A percentile compares a stretch with the other conserved stretches of the same genome.
Conservation (phyloP, 345 rosid species). For the Populus davidiana region DNA sequence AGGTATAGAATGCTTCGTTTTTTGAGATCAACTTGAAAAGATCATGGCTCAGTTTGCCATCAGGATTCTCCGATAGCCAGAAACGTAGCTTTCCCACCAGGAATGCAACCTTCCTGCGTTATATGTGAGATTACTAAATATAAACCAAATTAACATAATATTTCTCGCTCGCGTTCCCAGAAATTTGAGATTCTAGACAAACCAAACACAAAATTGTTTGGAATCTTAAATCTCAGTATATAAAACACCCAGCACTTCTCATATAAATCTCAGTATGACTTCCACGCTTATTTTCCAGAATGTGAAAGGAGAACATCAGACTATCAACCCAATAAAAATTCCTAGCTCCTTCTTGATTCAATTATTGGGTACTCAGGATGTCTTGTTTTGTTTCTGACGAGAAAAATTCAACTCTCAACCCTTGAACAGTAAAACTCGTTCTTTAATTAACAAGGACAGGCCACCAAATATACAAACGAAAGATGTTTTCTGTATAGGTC, state of each 20-base stretch:
- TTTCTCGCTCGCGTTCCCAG: background rate
- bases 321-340: background rate
- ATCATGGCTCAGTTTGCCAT: background rate
- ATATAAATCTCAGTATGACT: background rate
- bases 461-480: background rate
- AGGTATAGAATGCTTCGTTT: too few relatives aligned
- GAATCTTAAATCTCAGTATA: background rate
- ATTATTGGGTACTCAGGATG: background rate
- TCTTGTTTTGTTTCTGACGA: slow-evolving; percentile 1
- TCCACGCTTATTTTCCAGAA: background rate
- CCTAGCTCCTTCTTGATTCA: background rate
- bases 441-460: background rate
- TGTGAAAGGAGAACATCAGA: background rate
- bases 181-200: background rate
- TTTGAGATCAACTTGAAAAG: background rate
- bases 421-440: background rate
- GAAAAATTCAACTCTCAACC: background rate
- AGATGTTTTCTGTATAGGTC: background rate
- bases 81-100: background rate
- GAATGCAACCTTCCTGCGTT: background rate
- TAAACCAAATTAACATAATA: background rate
- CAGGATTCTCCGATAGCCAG: background rate
- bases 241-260: background rate
- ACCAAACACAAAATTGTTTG: background rate
- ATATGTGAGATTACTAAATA: background rate